Percentiles rank a stretch among this genome's conserved stretches.
Conservation (phyloP, 176 grass and related monocot genomes). For the Echinochloa phyllopogon region DNA sequence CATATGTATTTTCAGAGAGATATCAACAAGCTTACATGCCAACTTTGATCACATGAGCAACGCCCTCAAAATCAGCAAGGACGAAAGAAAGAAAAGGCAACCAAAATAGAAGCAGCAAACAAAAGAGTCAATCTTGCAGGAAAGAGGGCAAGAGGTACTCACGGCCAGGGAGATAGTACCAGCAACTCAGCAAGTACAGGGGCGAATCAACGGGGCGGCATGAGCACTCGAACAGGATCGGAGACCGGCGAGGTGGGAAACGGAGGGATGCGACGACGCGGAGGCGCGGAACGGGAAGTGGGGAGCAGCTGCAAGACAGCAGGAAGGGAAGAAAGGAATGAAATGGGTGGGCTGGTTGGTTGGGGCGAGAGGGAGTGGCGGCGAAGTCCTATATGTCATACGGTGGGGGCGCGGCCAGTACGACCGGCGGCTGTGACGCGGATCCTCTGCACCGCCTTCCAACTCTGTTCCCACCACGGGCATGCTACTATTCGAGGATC, state of each 20-base stretch:
- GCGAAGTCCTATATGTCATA: slow-evolving; percentile 42
- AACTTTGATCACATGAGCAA: background rate
- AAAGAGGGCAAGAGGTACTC: slow-evolving; percentile 33
- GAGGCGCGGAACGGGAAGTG: slow-evolving; percentile 21
- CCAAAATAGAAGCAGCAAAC: background rate
- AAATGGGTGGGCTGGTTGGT: background rate
- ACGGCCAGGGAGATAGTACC: slow-evolving; percentile 42
- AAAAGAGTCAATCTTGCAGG: slow-evolving; percentile 11
- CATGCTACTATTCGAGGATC: background rate
- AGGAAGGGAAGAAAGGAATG: background rate
- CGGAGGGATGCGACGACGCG: slow-evolving; percentile 12
- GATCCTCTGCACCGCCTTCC: slow-evolving; percentile 46
- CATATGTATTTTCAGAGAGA: background rate
- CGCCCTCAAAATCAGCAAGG: background rate
- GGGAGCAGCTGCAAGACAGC: slow-evolving; percentile 10
- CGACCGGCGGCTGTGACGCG: slow-evolving; percentile 27
- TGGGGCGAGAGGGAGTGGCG: slow-evolving; percentile 35
- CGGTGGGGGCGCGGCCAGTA: slow-evolving; percentile 40
- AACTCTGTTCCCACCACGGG: background rate
- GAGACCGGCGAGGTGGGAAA: slow-evolving; percentile 40
- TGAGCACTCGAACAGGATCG: background rate
- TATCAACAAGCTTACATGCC: background rate
- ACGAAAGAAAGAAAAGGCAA: background rate
- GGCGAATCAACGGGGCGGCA: background rate
- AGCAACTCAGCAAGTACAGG: slow-evolving; percentile 12